Percentiles rank a stretch among this genome's conserved stretches.
Conservation (phyloP, 2,329 filamentous ascomycete species). For the Dichotomopilus funicola region DNA sequence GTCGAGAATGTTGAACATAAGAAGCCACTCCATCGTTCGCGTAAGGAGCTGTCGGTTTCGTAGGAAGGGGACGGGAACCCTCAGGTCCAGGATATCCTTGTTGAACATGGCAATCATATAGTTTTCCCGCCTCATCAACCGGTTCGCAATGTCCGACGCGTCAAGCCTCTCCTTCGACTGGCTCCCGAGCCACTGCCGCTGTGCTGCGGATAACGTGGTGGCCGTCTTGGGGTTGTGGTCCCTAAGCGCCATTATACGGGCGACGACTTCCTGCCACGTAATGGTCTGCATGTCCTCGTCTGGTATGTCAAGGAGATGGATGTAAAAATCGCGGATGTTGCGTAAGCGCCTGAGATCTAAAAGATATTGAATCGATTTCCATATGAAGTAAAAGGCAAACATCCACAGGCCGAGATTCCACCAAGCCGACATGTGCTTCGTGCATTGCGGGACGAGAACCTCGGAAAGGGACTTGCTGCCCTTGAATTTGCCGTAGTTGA, state of each 20-base stretch:
- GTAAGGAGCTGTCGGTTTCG: slow-evolving; percentile 78
- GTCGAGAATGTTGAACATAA: slow-evolving; percentile 84
- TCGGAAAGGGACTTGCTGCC: slow-evolving; percentile 52
- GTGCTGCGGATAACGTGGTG: slow-evolving; percentile 44
- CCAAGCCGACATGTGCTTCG: slow-evolving; percentile 62
- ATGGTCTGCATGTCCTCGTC: slow-evolving; percentile 85
- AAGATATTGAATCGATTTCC: slow-evolving; percentile 67
- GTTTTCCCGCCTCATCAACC: slow-evolving; percentile 93
- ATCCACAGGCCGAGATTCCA: slow-evolving; percentile 79
- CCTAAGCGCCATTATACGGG: slow-evolving; percentile 73
- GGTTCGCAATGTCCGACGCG: slow-evolving; percentile 93
- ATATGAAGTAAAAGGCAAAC: slow-evolving; percentile 79
- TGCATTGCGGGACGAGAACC: slow-evolving; percentile 66
- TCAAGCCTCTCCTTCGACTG: slow-evolving; percentile 92
- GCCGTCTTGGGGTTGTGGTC: slow-evolving; percentile 82
- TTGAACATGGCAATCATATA: slow-evolving; percentile 97
- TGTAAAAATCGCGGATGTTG: slow-evolving; percentile 79
- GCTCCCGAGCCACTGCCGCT: slow-evolving; percentile 60
- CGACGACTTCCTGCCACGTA: slow-evolving; percentile 88
- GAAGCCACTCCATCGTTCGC: slow-evolving; percentile 82
- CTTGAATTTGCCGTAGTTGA: slow-evolving; percentile 71
- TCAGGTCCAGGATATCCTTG: slow-evolving; percentile 87
- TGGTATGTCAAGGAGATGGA: slow-evolving; percentile 73
- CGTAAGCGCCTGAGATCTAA: slow-evolving; percentile 66
- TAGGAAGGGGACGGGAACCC: slow-evolving; percentile 77